A percentile compares a stretch with the other conserved stretches of the same genome.
Conservation (phyloP, 805 yeast species). For the Lipomyces spencermartinsiae region DNA sequence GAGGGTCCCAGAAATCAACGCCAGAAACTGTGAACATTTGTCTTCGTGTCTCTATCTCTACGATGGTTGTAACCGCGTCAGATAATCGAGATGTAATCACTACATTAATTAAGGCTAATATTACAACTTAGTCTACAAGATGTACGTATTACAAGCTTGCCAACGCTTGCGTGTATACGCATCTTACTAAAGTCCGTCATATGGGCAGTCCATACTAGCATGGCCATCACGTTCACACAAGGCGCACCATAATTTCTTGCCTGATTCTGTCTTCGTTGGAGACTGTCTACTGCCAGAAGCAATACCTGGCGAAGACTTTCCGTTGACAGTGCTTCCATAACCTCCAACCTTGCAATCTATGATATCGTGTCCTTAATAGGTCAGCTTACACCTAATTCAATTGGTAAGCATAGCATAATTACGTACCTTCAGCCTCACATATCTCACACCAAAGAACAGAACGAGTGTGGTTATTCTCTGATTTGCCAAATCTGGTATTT, state of each 20-base stretch:
- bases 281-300: neutral
- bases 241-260: conserved; percentile 82
- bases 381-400: conserved; percentile 4
- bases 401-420: neutral
- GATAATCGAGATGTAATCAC: neutral
- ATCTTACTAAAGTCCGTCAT: conserved; percentile 50
- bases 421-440: conserved; percentile 27
- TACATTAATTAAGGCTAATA: neutral
- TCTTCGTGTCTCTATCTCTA: too few relatives aligned
- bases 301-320: neutral
- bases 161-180: neutral
- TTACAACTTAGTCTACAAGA: neutral
- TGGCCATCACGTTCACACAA: conserved; percentile 92
- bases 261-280: neutral
- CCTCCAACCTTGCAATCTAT: conserved; percentile 29
- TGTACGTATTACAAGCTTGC: conserved; percentile 4
- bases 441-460: conserved; percentile 23
- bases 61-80: neutral
- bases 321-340: neutral
- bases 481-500: neutral
- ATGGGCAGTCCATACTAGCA: conserved; percentile 85
- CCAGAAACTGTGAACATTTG: too few relatives aligned
- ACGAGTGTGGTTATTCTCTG: neutral
- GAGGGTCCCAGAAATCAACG: too few relatives aligned
- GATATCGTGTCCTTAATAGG: conserved; percentile 30